Percentiles rank a stretch among this genome's conserved stretches.
Conservation (phyloP, 2,329 filamentous ascomycete species). For the Fusarium nematophilum region DNA sequence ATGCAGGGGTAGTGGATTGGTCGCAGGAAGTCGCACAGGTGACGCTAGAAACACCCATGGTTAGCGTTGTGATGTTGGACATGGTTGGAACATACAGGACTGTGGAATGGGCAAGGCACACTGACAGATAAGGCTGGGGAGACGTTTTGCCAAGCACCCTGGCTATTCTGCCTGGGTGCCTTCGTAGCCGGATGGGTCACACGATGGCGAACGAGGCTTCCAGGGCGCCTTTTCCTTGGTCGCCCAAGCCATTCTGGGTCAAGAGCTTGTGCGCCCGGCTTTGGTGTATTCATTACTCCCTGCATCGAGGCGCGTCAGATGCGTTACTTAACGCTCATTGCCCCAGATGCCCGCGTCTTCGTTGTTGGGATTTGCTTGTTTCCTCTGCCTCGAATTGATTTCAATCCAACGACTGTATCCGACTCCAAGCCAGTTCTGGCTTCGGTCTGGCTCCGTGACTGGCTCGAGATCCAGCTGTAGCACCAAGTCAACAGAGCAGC, state of each 20-base stretch:
- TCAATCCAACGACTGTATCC: not conserved
- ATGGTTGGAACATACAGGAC: constrained; percentile 13
- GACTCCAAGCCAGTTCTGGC: constrained; percentile 15
- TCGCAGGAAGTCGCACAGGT: constrained; percentile 8
- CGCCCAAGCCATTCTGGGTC: constrained; percentile 8
- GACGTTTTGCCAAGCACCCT: constrained; percentile 6
- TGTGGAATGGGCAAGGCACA: constrained; percentile 33
- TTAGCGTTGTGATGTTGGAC: constrained; percentile 11
- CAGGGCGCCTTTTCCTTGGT: constrained; percentile 10
- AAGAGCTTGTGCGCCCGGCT: constrained; percentile 36
- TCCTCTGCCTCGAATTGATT: constrained; percentile 7
- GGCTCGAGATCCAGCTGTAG: constrained; percentile 1
- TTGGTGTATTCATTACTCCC: constrained; percentile 26
- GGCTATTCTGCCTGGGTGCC: constrained; percentile 25
- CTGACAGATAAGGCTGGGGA: constrained; percentile 27
- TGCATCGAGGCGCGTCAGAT: constrained; percentile 11
- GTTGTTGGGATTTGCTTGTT: not conserved
- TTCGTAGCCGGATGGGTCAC: constrained; percentile 25
- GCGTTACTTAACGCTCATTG: constrained; percentile 41
- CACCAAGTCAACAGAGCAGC: not conserved
- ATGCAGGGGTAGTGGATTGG: constrained; percentile 36
- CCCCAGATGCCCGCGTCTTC: constrained; percentile 19
- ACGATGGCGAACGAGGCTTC: constrained; percentile 29
- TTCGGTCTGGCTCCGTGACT: constrained; percentile 1
- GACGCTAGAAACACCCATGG: constrained; percentile 30